phyloP scores from a whole-genome alignment of 208 protist species.

The Crithidia expoeki region DNA sequence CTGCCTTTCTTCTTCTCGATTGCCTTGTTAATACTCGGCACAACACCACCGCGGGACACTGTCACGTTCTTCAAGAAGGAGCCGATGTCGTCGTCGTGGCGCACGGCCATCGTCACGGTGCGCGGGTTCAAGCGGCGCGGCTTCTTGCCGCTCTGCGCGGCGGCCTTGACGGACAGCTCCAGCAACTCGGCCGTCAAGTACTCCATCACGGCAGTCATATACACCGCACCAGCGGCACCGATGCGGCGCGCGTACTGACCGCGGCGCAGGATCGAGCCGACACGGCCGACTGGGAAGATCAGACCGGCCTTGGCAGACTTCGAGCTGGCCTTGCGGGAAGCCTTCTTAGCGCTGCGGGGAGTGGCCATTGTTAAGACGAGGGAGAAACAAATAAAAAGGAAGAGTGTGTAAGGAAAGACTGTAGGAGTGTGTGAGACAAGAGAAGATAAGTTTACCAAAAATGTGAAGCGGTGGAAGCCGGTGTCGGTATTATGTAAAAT shows the following conservation, averaged over 20 bases:
- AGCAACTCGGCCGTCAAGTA: constrained; percentile 94
- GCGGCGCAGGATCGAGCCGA: constrained; percentile 95
- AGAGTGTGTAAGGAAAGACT: not conserved
- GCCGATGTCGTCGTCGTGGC: constrained; percentile 80
- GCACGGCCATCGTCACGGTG: constrained; percentile 77
- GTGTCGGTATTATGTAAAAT: no score
- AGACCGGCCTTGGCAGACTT: no score
- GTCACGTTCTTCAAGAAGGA: constrained; percentile 70
- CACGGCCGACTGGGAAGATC: constrained; percentile 98
- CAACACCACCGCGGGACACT: constrained; percentile 75
- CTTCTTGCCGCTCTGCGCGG: constrained; percentile 71
- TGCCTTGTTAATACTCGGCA: constrained; percentile 83
- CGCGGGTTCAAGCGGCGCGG: constrained; percentile 70
- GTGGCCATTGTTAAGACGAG: constrained; percentile 95
- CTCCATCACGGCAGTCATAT: constrained; percentile 99
- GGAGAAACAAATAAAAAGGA: constrained; percentile 1
- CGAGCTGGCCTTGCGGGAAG: no score
- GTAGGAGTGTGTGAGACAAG: no score
- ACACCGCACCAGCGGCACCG: constrained; percentile 98
- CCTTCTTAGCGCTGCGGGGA: no score
- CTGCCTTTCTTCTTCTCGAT: constrained; percentile 81
- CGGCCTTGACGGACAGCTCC: constrained; percentile 85
- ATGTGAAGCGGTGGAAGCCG: no score
- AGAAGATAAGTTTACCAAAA: no score
- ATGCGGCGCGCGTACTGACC: constrained; percentile 97